Base-by-base conservation (phyloP, 192 early-diverging fungal genomes). In the Chytriomyces hyalinus region DNA sequence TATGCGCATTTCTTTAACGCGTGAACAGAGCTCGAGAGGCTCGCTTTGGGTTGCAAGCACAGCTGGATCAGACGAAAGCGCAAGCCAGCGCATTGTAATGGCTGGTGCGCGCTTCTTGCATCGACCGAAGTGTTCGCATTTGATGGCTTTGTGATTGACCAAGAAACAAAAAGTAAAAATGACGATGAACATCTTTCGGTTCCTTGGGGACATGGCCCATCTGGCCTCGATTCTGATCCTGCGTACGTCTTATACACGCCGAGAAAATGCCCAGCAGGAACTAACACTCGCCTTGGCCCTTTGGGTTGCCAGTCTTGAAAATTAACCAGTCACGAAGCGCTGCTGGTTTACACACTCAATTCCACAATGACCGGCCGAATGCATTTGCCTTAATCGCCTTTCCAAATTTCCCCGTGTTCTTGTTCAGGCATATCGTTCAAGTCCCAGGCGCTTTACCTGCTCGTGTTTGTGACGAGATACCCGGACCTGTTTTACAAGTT, bases 341-440 rank as follows among this genome's bases (percentile, higher is more conserved):
- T 11, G 73, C 73, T 15, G 73, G 73, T 75, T 36, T n/a, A 5
- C 0, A 15, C 24, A 64, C 15, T 20, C 61, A 63, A 51, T 70
- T 50, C 15, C 36, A 44, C 65, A 36, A 6, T 64, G 62, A 64
- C 22, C 17, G 22, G 22, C 57, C 17, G 57, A 60, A 22, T 22
- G 15, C 13, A 46, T 46, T 15, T 13, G 53, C 53, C 53, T 57
- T 57, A 20, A 2, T 13, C 53, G 53, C 53, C 51, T 0, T 57
- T 20, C 20, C 15, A 57, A n/a, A 13, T 57, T 57, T 57, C 15
- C 53, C 2, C 13, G 20, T 4, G 13, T 13, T n/a, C 15, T n/a
- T n/a, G 20, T 20, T 57, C 77, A 96, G 94, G 98, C 24, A 97
- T 99, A 65, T 99, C 98, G 13, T 94, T 98, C 88, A 99, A 99